Base-by-base conservation (phyloP, 1,284 basidiomycete species). In the Exsudoporus floridanus region DNA sequence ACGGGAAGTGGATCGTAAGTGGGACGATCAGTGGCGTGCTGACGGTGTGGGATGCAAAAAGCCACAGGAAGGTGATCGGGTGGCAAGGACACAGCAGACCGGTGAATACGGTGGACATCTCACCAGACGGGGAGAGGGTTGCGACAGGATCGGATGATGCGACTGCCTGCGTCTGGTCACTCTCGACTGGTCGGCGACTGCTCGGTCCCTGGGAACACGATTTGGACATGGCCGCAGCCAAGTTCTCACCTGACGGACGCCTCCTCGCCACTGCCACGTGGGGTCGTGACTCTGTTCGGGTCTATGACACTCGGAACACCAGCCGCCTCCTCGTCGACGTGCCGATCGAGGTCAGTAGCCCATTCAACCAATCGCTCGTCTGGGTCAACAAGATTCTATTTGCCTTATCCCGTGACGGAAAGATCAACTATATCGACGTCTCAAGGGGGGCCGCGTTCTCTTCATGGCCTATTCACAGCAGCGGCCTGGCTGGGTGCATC, bases 251-350 rank as follows among this genome's bases (percentile, higher is more conserved):
- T 1, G 37, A 57, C 10, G 54, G 56, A 5, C 37, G 19, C 16
- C 27, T 37, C 9, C 27, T 57, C 9, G 56, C 56, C 5, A 56
- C 53, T 12, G 56, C 57, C 14, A 57, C 41, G 4, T 57, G 54
- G 16, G 30, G 12, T 0, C n/a, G n/a, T n/a, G n/a, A 40, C 1
- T 50, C 56, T 5, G 13, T 57, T 21, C 43, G 47, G 35, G 40
- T 60, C 21, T 57, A 59, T 12, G 19, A 51, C 25, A 44, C 38
- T 40, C 43, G 36, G 14, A 38, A 57, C 4, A 27, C 27, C 5
- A 8, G 27, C n/a, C n/a, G n/a, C n/a, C n/a, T n/a, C n/a, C n/a
- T n/a, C n/a, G n/a, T n/a, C n/a, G 8, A 27, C 8, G 5, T 27
- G 5, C 12, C 30, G 13, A 13, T 30, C 12, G 13, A 12, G 13